Evolutionary conservation across 2,329 filamentous ascomycete species (phyloP).

Genomic region (Trichoderma cornu-damae): DNA sequence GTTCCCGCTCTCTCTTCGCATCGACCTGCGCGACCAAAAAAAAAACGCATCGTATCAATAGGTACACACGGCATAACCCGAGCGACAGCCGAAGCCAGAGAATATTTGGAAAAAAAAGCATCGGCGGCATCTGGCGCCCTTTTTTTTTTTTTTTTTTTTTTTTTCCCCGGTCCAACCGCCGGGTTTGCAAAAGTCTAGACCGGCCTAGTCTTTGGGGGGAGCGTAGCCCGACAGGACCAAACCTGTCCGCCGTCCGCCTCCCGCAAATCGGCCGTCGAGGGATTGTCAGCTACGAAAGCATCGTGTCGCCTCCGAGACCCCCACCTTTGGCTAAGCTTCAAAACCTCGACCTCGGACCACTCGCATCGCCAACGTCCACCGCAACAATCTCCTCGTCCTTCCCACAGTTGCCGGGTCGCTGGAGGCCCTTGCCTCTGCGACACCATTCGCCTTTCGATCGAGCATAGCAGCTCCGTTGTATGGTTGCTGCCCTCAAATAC

Average conservation of each 20-base stretch:
- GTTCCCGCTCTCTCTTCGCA: background rate
- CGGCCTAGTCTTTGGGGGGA: conserved; percentile 14
- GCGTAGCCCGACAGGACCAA: conserved; percentile 11
- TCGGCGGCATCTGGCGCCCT: background rate
- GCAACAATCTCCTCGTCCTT: conserved; percentile 1
- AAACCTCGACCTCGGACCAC: conserved; percentile 10
- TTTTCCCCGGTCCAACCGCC: background rate
- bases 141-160: background rate
- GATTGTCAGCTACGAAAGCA: conserved; percentile 12
- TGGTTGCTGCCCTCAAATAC: background rate
- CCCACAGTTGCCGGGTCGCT: conserved; percentile 12
- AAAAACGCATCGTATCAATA: background rate
- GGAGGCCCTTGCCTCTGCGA: conserved; percentile 15
- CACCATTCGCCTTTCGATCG: conserved; percentile 2
- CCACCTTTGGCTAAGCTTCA: conserved; percentile 13
- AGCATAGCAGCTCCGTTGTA: conserved; percentile 4
- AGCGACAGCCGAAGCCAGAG: conserved; percentile 12
- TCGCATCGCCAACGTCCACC: background rate
- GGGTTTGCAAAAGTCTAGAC: conserved; percentile 14
- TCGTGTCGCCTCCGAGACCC: conserved; percentile 13
- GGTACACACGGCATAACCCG: conserved; percentile 7
- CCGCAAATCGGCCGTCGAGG: conserved; percentile 17
- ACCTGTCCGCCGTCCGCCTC: conserved; percentile 17
- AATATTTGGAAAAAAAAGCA: background rate
- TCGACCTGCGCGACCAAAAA: background rate